These are phyloP conservation scores for Bipolaris cookei DNA, from an alignment of 2,329 filamentous ascomycete species.

Conservation along the genomic window DNA sequence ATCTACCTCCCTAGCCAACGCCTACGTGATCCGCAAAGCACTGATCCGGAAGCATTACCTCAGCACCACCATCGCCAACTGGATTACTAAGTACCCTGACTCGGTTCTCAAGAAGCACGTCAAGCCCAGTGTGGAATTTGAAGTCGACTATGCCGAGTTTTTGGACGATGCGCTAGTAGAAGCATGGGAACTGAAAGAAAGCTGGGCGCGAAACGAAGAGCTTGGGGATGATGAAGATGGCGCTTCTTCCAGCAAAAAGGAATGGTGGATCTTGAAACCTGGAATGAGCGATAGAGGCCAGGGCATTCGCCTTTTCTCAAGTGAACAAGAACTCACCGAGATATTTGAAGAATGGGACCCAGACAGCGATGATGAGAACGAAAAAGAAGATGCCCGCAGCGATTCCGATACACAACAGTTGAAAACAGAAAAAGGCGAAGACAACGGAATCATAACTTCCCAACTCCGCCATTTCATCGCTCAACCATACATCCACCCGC, in stretches of 20 bases:
- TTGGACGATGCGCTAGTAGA: constrained; percentile 91
- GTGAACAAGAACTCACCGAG: constrained; percentile 77
- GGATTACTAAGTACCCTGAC: constrained; percentile 81
- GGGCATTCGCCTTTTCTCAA: constrained; percentile 87
- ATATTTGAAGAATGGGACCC: constrained; percentile 95
- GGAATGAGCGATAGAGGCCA: constrained; percentile 97
- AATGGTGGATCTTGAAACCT: constrained; percentile 99
- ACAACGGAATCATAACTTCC: constrained; percentile 74
- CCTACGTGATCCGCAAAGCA: constrained; percentile 94
- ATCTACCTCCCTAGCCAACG: constrained; percentile 73
- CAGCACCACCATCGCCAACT: constrained; percentile 80
- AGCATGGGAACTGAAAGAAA: constrained; percentile 83
- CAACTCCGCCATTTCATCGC: constrained; percentile 95
- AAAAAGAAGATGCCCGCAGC: constrained; percentile 48
- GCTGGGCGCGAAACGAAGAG: constrained; percentile 71
- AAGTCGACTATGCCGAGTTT: constrained; percentile 96
- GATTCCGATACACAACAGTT: constrained; percentile 31
- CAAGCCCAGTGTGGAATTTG: constrained; percentile 81
- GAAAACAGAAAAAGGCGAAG: constrained; percentile 42
- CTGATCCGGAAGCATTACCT: constrained; percentile 96
- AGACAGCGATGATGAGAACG: constrained; percentile 68
- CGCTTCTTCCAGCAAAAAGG: constrained; percentile 49
- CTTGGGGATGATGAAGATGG: constrained; percentile 38
- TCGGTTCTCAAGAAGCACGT: constrained; percentile 73
- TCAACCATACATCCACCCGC: constrained; percentile 91